Base-by-base conservation (phyloP, 1,139 yeast species). In the Candida mesenterica region DNA sequence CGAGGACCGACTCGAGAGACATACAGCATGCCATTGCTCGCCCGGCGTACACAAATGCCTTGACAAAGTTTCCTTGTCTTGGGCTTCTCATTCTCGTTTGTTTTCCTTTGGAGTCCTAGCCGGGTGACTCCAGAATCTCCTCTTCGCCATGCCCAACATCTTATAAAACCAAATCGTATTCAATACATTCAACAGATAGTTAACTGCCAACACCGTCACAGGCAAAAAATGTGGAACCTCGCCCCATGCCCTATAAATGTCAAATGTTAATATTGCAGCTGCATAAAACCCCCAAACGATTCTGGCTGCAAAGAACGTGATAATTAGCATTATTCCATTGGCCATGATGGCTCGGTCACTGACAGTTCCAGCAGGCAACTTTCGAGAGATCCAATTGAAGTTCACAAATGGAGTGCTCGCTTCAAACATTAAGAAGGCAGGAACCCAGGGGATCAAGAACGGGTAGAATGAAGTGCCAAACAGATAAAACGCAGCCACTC, bases 381-480 rank as follows among this genome's bases (percentile, higher is more conserved):
- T 82, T 34, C 85, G 66, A 2, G 92, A 86, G 55, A 86, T 82
- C 97, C 97, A 90, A 62, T 95, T 84, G 45, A 89, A 60, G 62
- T 92, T 90, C 39, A 92, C 80, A 56, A 90, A 90, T 9, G 98
- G 97, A 6, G 97, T 92, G 15, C 96, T 86, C 40, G 85, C 71
- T 62, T 92, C 98, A 63, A 92, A 92, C 42, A 88, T 53, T 50
- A 92, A 70, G 61, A 92, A 92, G 7, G 82, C 77, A 1, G 96
- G 94, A 44, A 87, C 75, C 75, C 87, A 88, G 14, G 96, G 94
- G 38, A 78, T 65, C 45, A 75, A 69, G 49, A 65, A 75, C 9
- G 79, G 79, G 7, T 47, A 38, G 32, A 71, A 63, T 39, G 78
- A 56, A 15, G 82, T 77, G 20, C 65, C 61, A 56, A 86, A 89